These are phyloP conservation scores for Jamesozyma lodderae DNA, from an alignment of 805 yeast species.

Conservation along the genomic window DNA sequence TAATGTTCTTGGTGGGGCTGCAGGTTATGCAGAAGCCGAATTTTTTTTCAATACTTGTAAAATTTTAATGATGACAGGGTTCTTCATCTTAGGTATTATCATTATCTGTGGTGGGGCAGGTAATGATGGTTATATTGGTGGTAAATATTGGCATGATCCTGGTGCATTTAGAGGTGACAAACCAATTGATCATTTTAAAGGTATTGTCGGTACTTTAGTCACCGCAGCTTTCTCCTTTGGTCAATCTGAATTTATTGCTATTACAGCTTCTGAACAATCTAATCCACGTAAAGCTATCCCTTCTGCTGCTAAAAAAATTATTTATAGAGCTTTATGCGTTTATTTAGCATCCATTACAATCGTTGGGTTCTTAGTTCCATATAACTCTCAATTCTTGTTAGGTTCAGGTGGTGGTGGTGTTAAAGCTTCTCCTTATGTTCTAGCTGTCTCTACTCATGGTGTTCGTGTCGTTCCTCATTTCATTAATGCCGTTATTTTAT, in stretches of 20 bases:
- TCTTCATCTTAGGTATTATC: constrained; percentile 44
- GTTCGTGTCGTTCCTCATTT: constrained; percentile 60
- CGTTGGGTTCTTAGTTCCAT: constrained; percentile 49
- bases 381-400: constrained; percentile 34
- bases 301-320: constrained; percentile 45
- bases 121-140: constrained; percentile 41
- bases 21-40: constrained; percentile 54
- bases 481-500: constrained; percentile 62
- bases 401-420: constrained; percentile 38
- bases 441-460: constrained; percentile 52
- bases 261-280: constrained; percentile 50
- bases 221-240: constrained; percentile 55
- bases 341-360: constrained; percentile 40
- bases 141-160: constrained; percentile 42
- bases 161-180: constrained; percentile 39
- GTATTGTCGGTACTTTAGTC: constrained; percentile 44
- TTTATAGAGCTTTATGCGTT: constrained; percentile 45
- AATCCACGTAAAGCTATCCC: constrained; percentile 51
- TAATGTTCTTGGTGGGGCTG: constrained; percentile 43
- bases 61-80: constrained; percentile 52
- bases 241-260: constrained; percentile 50
- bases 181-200: constrained; percentile 42
- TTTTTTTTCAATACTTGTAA: constrained; percentile 59
- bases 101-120: constrained; percentile 36
- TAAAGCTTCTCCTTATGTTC: constrained; percentile 60